Evolutionary conservation across 176 grass and related monocot genomes (phyloP).

Genomic region (Canna indica): DNA sequence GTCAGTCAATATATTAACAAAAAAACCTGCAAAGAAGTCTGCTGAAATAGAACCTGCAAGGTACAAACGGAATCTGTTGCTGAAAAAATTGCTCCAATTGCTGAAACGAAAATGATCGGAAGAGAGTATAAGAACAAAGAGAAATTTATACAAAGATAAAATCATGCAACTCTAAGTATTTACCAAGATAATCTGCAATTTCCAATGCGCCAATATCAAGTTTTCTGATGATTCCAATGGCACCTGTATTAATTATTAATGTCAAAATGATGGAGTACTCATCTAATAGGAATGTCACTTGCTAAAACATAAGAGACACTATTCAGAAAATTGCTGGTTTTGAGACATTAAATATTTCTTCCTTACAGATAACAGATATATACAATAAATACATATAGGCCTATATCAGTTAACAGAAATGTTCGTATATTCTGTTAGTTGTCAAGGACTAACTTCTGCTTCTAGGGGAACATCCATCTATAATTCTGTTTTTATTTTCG

Average conservation of each 20-base stretch:
- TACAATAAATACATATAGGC: not conserved
- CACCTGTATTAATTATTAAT: conserved; percentile 47
- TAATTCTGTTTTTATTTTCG: not conserved
- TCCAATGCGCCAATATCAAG: conserved; percentile 57
- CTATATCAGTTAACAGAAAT: not conserved
- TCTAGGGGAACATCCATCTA: not conserved
- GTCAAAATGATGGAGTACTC: conserved; percentile 16
- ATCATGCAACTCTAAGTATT: conserved; percentile 1
- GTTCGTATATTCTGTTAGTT: not conserved
- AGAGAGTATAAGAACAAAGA: conserved; percentile 3
- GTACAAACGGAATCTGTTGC: conserved; percentile 99
- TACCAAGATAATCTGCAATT: conserved; percentile 91
- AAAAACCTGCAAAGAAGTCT: conserved; percentile 6
- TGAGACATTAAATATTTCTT: not conserved
- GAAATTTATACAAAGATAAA: not conserved
- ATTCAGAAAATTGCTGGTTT: not conserved
- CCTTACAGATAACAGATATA: not conserved
- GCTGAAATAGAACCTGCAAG: conserved; percentile 61
- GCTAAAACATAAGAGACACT: not conserved
- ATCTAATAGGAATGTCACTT: not conserved
- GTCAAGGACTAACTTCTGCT: not conserved
- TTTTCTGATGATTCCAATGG: conserved; percentile 59
- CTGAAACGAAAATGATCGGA: conserved; percentile 27
- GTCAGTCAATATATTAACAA: not conserved
- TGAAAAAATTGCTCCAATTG: conserved; percentile 91